Base-by-base conservation (phyloP, 2,329 filamentous ascomycete species). In the Aspergillus sp. region DNA sequence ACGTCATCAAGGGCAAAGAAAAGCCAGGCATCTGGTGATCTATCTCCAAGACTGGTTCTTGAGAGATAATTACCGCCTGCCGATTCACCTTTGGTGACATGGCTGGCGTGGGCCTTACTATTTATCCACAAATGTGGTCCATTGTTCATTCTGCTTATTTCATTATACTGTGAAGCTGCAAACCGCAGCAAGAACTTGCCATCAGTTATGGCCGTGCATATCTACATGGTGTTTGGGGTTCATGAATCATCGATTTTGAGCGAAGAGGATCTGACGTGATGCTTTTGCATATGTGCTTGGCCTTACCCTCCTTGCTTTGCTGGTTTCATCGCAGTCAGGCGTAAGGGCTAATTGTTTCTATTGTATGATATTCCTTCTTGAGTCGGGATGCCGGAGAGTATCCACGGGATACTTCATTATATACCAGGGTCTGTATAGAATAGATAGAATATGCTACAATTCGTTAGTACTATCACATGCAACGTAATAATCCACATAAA, bases 1-100 rank as follows among this genome's bases (percentile, higher is more conserved):
- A 69, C 36, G 58, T 78, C 17, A 67, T 78, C 59, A 70, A 72
- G 51, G 76, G 76, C 15, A 76, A 74, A 53, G 69, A 72, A 48
- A 62, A 45, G 7, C 19, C 41, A 23, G 41, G 7, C 4, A 59
- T 38, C 12, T 59, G 21, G 48, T 39, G n/a, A 15, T 47, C 13
- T 19, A 13, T 39, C 38, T 36, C 45, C 19, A 49, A 25, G 57
- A 56, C 48, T 51, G 49, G 53, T 36, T 59, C 45, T 30, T 49
- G 38, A 51, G 57, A 57, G 25, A 32, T 0, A 10, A 5, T 7
- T 4, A 23, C n/a, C 17, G 21, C 38, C 21, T 13, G 13, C 21
- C 23, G n/a, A 13, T 32, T 32, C 6, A n/a, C n/a, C n/a, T 30
- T 13, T 13, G 19, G 10, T 13, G 41, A 45, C 9, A 50, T 15